phyloP scores from a whole-genome alignment of 2,329 filamentous ascomycete species.

The Didymella segeticola region DNA sequence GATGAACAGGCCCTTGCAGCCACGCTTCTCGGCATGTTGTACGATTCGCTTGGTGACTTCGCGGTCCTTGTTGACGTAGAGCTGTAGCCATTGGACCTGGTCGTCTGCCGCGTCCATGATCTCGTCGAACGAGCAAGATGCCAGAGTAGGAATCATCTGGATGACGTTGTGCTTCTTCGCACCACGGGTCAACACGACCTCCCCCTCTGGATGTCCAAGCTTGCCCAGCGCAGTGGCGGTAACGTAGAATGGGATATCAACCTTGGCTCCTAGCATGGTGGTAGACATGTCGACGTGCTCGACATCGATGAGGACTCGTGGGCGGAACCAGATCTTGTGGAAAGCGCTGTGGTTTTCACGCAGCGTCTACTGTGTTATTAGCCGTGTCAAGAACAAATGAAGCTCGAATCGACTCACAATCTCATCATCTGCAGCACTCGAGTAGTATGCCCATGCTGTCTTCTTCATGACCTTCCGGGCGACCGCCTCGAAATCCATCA shows the following conservation, averaged over 20 bases:
- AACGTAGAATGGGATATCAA: conserved; percentile 90
- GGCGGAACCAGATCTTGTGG: conserved; percentile 97
- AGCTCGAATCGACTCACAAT: conserved; percentile 64
- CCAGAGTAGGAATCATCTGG: conserved; percentile 98
- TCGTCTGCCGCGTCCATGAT: conserved; percentile 84
- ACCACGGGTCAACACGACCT: conserved; percentile 86
- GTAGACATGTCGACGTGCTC: conserved; percentile 85
- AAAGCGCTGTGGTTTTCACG: conserved; percentile 95
- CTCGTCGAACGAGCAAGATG: conserved; percentile 97
- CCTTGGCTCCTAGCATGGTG: conserved; percentile 90
- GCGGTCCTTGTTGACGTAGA: conserved; percentile 95
- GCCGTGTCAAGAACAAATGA: neutral
- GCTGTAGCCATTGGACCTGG: conserved; percentile 94
- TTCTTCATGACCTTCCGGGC: conserved; percentile 93
- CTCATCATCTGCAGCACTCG: conserved; percentile 87
- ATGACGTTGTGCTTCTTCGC: conserved; percentile 86
- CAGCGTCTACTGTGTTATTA: conserved; percentile 69
- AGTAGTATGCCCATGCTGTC: conserved; percentile 97
- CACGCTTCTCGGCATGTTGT: conserved; percentile 85
- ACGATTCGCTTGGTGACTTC: conserved; percentile 89
- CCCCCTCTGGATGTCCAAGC: conserved; percentile 90
- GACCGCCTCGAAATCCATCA: conserved; percentile 88
- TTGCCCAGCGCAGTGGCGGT: conserved; percentile 96
- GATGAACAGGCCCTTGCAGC: conserved; percentile 96
- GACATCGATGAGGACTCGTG: conserved; percentile 86